Percentiles rank a stretch among this genome's conserved stretches.
phyloP scores from a whole-genome alignment of 345 rosid species.

The Passiflora organensis region DNA sequence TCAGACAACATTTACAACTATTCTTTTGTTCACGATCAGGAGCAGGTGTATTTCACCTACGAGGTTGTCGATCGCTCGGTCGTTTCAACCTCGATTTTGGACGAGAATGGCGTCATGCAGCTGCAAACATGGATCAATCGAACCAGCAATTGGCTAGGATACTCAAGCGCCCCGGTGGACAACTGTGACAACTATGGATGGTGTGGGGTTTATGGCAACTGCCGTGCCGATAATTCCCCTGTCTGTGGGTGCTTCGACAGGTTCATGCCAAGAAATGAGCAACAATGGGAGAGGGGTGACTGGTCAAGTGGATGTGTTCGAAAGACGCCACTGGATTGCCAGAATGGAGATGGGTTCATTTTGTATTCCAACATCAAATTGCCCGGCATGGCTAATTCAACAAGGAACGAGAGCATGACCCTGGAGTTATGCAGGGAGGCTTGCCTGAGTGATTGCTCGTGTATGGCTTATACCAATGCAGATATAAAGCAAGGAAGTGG shows the following conservation, averaged over 20 bases:
- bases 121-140: background rate
- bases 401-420: background rate
- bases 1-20: background rate
- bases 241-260: constrained; percentile 1
- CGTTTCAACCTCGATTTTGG: background rate
- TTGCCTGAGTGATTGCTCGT: constrained; percentile 4
- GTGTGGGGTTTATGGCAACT: constrained; percentile 7
- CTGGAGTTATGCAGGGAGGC: background rate
- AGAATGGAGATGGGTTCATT: constrained; percentile 5
- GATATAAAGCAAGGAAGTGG: background rate
- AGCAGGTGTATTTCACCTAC: constrained; percentile 3
- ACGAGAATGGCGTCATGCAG: background rate
- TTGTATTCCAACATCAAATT: constrained; percentile 3
- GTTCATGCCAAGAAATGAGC: background rate
- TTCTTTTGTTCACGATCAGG: background rate
- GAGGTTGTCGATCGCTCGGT: background rate
- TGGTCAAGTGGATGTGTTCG: constrained; percentile 5
- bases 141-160: background rate
- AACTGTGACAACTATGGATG: background rate
- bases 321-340: constrained; percentile 4
- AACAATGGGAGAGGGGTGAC: background rate
- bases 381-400: background rate
- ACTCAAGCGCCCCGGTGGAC: background rate
- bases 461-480: constrained; percentile 3
- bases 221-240: background rate